Evolutionary conservation across 164 flowering plant species (phyloP).

Genomic region (Vitis amurensis): DNA sequence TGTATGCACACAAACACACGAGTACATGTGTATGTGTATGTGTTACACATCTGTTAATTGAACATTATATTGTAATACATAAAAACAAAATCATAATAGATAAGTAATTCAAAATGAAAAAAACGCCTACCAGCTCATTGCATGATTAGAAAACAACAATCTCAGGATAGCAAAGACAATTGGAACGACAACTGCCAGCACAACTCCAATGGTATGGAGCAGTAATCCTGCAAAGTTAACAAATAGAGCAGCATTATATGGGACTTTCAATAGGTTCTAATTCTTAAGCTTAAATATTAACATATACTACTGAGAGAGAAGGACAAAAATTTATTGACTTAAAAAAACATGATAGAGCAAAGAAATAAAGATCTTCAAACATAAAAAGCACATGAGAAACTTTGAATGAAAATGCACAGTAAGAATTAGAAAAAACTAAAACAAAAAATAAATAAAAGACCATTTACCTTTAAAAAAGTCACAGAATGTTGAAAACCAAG

Average conservation of each 20-base stretch:
- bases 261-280: neutral
- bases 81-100: neutral
- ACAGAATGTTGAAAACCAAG: conserved; percentile 38
- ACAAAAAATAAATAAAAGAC: neutral
- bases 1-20: neutral
- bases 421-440: neutral
- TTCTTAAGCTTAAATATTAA: neutral
- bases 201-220: conserved; percentile 56
- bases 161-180: conserved; percentile 60
- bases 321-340: no score
- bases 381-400: neutral
- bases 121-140: conserved; percentile 81
- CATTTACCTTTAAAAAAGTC: conserved; percentile 73
- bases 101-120: conserved; percentile 1
- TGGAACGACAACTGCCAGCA: conserved; percentile 68
- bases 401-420: neutral
- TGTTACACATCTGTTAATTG: no score
- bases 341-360: no score
- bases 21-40: no score
- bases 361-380: neutral
- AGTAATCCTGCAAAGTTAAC: conserved; percentile 60
- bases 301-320: no score
- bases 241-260: conserved; percentile 1
- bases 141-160: conserved; percentile 58
- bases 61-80: neutral